Evolutionary conservation across 2,329 filamentous ascomycete genomes (phyloP).

Genomic region (Claviceps monticola): DNA sequence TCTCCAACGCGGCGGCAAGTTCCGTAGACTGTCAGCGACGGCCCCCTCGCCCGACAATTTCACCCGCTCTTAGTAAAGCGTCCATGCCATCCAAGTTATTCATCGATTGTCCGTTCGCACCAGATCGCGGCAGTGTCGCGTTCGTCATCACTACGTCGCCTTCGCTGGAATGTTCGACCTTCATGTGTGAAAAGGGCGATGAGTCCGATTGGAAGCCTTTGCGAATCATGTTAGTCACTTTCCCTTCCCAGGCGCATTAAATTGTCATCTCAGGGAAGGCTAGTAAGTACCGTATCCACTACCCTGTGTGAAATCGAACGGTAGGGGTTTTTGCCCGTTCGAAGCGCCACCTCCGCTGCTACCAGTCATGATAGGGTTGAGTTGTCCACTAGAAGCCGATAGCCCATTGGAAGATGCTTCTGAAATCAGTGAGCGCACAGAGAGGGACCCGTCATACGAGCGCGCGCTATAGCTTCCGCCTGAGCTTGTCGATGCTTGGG

Average conservation of each 20-base stretch:
- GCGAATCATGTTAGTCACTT: conserved; percentile 15
- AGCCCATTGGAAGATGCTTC: conserved; percentile 19
- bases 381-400: conserved; percentile 7
- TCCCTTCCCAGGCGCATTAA: conserved; percentile 6
- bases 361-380: conserved; percentile 3
- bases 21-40: conserved; percentile 8
- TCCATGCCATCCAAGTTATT: conserved; percentile 40
- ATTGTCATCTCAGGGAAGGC: not conserved
- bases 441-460: conserved; percentile 35
- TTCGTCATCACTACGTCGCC: conserved; percentile 19
- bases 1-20: not conserved
- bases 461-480: conserved; percentile 19
- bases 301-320: conserved; percentile 12
- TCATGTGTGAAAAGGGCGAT: conserved; percentile 19
- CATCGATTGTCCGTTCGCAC: conserved; percentile 10
- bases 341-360: conserved; percentile 7
- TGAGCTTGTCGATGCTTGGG: conserved; percentile 27
- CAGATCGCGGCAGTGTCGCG: conserved; percentile 10
- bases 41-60: conserved; percentile 38
- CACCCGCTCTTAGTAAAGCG: conserved; percentile 42
- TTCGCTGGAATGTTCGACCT: conserved; percentile 15
- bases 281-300: conserved; percentile 23
- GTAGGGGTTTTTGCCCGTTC: conserved; percentile 12
- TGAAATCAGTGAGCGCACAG: conserved; percentile 39
- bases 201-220: conserved; percentile 21